Percentiles rank a stretch among this genome's conserved stretches.
phyloP scores from a whole-genome alignment of 116 monocot species.

The Posidonia oceanica region DNA sequence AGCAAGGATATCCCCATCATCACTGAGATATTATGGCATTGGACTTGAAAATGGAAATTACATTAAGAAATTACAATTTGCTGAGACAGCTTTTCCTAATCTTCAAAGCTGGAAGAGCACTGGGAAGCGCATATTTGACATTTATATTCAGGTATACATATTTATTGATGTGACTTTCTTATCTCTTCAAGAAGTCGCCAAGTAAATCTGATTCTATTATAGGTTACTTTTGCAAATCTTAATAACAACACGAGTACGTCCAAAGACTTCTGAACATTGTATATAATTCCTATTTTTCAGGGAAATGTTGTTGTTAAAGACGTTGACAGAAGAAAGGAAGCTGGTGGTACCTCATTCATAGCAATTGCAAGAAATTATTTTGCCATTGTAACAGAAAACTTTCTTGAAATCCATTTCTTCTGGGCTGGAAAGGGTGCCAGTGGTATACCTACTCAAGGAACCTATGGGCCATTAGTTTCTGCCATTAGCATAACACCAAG shows the following conservation, averaged over 20 bases:
- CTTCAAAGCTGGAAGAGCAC: slow-evolving; percentile 36
- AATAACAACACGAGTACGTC: too few relatives aligned
- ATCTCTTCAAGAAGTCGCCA: background rate
- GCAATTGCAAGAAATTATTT: background rate
- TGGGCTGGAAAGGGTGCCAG: slow-evolving; percentile 19
- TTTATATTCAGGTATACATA: slow-evolving; percentile 58
- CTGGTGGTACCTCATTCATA: background rate
- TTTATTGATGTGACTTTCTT: background rate
- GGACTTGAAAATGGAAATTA: slow-evolving; percentile 79
- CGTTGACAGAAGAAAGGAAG: slow-evolving; percentile 22
- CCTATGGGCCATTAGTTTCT: slow-evolving; percentile 9
- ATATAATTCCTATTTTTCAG: slow-evolving; percentile 3
- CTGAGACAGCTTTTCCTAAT: slow-evolving; percentile 26
- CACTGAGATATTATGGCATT: slow-evolving; percentile 71
- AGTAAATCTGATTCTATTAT: background rate
- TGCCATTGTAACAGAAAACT: slow-evolving; percentile 4
- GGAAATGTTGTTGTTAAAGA: slow-evolving; percentile 14
- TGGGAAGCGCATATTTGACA: slow-evolving; percentile 55
- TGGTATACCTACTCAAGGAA: slow-evolving; percentile 7
- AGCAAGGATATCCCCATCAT: slow-evolving; percentile 56
- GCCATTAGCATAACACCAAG: slow-evolving; percentile 7
- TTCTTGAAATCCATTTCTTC: slow-evolving; percentile 13
- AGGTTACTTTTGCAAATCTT: background rate
- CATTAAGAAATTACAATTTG: slow-evolving; percentile 37
- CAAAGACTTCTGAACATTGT: background rate